Evolutionary conservation across 2,329 filamentous ascomycete genomes (phyloP), one percentile per base, ranked within the genome.

Genomic region (Nigrospora sphaerica): DNA sequence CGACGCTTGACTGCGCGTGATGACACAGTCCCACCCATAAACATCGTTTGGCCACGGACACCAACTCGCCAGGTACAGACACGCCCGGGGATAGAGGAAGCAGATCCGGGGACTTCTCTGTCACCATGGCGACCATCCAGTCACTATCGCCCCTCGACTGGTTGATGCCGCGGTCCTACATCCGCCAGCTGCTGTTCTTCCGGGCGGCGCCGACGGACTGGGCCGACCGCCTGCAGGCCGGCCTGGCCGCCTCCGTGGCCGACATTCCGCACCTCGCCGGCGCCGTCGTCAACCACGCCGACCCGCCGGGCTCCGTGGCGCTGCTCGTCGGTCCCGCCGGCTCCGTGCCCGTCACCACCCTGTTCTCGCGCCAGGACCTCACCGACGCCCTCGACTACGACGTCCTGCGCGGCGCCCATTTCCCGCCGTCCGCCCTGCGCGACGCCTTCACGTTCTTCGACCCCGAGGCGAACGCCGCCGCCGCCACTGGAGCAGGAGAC

Each of bases 101-200:
- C 19, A 4, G 4, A 23, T 4, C 7, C 19, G 19, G 19, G 4
- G 19, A 4, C 19, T 7, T 23, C 19, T 23, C 19, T 4, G 19
- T 23, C 19, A 7, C 33, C 13, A 35, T 14, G 38, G 4, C 23
- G 28, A 17, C n/a, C 12, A 12, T 18, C 7, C 17, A 12, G 9
- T n/a, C 40, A 10, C 41, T 48, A 5, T 49, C 58, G n/a, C 51
- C 59, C 9, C 46, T 63, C 14, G 58, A 63, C 23, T 51, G 42
- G 37, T 47, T 61, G 19, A 61, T 63, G 58, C 60, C 60, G 35
- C 52, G 51, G 17, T 46, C 46, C 32, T 62, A 61, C 43, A 44
- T 62, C 14, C 53, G 55, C 17, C 59, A 62, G 39, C 53, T 61
- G 13, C 47, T 55, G 17, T 58, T 54, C 46, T 63, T 63, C 19